Percentiles rank a stretch among this genome's conserved stretches.
These are phyloP conservation scores for Sugiyamaella neomexicana DNA, from an alignment of 1,139 yeast species.

Conservation along the genomic window DNA sequence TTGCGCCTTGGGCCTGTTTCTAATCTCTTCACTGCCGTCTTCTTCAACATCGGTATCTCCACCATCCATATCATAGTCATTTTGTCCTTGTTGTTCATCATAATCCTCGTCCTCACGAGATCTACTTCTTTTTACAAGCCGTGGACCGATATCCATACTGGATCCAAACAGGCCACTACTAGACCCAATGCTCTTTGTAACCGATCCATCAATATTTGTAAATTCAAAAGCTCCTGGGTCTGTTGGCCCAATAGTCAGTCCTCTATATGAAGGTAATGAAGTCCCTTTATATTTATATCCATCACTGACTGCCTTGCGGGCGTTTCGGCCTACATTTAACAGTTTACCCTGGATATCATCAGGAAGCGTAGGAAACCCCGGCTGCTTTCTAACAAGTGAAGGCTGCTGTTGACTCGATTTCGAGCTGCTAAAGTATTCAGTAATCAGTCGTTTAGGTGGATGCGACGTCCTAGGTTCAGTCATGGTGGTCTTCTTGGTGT, in stretches of 20 bases:
- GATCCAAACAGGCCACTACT: slow-evolving; percentile 17
- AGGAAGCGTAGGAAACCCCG: slow-evolving; percentile 29
- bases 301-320: slow-evolving; percentile 37
- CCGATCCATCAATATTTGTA: slow-evolving; percentile 20
- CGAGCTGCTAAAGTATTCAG: slow-evolving; percentile 16
- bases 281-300: slow-evolving; percentile 33
- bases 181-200: slow-evolving; percentile 23
- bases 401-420: slow-evolving; percentile 9
- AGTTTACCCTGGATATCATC: slow-evolving; percentile 35
- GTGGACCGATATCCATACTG: neutral
- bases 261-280: slow-evolving; percentile 32
- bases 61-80: slow-evolving; percentile 29
- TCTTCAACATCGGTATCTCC: slow-evolving; percentile 33
- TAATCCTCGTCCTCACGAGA: slow-evolving; percentile 33
- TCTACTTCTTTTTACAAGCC: slow-evolving; percentile 3
- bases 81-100: neutral
- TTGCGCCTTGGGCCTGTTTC: slow-evolving; percentile 6
- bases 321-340: slow-evolving; percentile 35
- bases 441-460: slow-evolving; percentile 17
- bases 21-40: neutral
- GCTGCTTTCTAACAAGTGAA: slow-evolving; percentile 16
- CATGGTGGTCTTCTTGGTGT: neutral
- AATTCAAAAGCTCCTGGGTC: slow-evolving; percentile 23
- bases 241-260: slow-evolving; percentile 29
- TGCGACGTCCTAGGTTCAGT: slow-evolving; percentile 1